A percentile compares a stretch with the other conserved stretches of the same genome.
phyloP scores from a whole-genome alignment of 2,329 filamentous ascomycete genomes.

The Fusarium robinianum region DNA sequence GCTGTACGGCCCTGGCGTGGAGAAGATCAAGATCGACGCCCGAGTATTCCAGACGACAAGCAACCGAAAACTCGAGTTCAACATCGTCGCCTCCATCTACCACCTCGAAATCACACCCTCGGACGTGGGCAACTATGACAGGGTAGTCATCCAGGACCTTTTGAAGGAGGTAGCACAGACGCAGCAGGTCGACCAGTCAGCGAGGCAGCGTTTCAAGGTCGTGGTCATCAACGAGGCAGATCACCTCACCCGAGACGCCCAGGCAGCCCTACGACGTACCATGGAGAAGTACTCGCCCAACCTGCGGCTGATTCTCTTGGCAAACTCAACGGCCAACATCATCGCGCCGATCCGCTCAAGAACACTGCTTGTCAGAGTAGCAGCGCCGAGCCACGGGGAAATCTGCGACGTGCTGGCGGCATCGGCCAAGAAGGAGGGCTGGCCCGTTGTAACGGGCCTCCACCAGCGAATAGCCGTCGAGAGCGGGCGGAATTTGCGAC shows the following conservation, averaged over 20 bases:
- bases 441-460: conserved; percentile 74
- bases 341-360: conserved; percentile 96
- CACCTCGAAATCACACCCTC: conserved; percentile 98
- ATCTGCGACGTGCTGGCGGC: conserved; percentile 77
- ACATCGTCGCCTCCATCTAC: conserved; percentile 95
- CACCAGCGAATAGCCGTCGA: conserved; percentile 87
- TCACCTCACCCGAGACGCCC: conserved; percentile 89
- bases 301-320: conserved; percentile 84
- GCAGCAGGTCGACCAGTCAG: conserved; percentile 93
- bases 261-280: conserved; percentile 89
- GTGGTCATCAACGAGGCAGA: conserved; percentile 99
- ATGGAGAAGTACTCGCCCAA: conserved; percentile 99
- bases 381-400: conserved; percentile 83
- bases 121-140: conserved; percentile 94
- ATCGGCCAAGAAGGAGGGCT: conserved; percentile 78
- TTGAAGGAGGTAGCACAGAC: conserved; percentile 98
- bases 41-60: conserved; percentile 93
- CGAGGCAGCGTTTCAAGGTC: conserved; percentile 94
- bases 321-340: conserved; percentile 97
- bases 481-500: conserved; percentile 86
- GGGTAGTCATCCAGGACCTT: conserved; percentile 93
- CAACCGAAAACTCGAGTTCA: conserved; percentile 99
- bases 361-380: conserved; percentile 87
- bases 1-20: conserved; percentile 93
- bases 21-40: conserved; percentile 99